Conservation (phyloP, 208 protist genomes). For the Jaenimonas drosophilae region DNA sequence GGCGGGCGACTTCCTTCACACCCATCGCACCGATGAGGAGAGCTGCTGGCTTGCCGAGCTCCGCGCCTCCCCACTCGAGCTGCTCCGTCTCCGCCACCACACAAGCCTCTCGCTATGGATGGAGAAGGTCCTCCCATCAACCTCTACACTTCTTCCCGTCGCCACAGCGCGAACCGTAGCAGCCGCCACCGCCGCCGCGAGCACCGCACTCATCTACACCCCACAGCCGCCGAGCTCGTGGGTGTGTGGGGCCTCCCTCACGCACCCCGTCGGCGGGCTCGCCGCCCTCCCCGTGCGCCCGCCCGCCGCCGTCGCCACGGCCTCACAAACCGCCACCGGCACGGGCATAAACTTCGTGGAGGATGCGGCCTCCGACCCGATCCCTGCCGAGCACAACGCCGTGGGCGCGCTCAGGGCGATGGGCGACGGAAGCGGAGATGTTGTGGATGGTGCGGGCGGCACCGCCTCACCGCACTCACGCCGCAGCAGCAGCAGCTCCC, state of each 20-base stretch:
- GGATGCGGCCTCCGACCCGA: not conserved
- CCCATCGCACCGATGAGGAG: slow-evolving; percentile 10
- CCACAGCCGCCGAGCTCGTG: slow-evolving; percentile 8
- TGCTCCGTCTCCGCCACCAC: slow-evolving; percentile 18
- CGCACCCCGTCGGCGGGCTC: not conserved
- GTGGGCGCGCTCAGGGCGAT: not conserved
- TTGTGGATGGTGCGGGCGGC: no score
- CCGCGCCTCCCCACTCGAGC: slow-evolving; percentile 5
- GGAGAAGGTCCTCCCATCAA: slow-evolving; percentile 18
- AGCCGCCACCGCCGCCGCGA: not conserved
- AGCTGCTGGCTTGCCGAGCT: slow-evolving; percentile 8
- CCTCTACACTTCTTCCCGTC: slow-evolving; percentile 3
- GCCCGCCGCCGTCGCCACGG: not conserved
- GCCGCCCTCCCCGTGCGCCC: not conserved
- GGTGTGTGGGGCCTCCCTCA: no score
- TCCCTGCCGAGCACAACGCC: not conserved
- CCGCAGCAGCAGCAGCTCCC: no score
- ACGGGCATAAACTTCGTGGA: not conserved
- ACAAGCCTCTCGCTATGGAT: slow-evolving; percentile 20
- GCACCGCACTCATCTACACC: not conserved
- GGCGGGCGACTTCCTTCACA: not conserved
- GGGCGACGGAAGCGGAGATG: no score
- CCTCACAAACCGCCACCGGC: not conserved
- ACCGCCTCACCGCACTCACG: no score
- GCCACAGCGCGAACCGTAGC: not conserved